A percentile compares a stretch with the other conserved stretches of the same genome.
phyloP scores from a whole-genome alignment of 495 filamentous ascomycete species.

The Geopyxis carbonaria region DNA sequence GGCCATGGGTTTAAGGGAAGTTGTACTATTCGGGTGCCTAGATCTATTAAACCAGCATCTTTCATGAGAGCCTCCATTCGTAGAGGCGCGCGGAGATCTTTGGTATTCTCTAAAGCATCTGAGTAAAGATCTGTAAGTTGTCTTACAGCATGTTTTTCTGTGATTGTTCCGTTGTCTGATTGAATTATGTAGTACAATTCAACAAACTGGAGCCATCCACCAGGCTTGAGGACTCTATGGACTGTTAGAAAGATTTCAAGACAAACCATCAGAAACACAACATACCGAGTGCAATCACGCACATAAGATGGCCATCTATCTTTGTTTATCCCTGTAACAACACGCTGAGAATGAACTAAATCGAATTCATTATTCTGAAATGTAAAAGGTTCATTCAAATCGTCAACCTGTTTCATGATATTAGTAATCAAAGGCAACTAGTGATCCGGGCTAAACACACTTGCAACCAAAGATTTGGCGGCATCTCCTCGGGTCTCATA shows the following conservation, averaged over 20 bases:
- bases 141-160: constrained; percentile 49
- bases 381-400: constrained; percentile 60
- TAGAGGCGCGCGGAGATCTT: constrained; percentile 53
- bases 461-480: constrained; percentile 23
- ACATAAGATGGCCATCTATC: constrained; percentile 66
- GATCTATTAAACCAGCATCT: constrained; percentile 54
- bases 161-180: constrained; percentile 74
- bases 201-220: constrained; percentile 82
- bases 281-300: constrained; percentile 52
- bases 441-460: constrained; percentile 9
- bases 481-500: constrained; percentile 40
- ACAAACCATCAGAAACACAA: constrained; percentile 1
- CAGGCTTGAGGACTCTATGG: constrained; percentile 40
- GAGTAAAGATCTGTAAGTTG: constrained; percentile 57
- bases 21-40: constrained; percentile 52
- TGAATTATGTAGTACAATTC: constrained; percentile 81
- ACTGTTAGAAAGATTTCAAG: constrained; percentile 1
- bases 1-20: constrained; percentile 64
- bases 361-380: constrained; percentile 68
- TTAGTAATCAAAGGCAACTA: too few species aligned
- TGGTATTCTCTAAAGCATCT: constrained; percentile 45
- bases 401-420: constrained; percentile 49
- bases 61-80: constrained; percentile 44
- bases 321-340: constrained; percentile 59
- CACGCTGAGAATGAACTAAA: constrained; percentile 71